These are phyloP conservation scores for Teunomyces barrocoloradensis DNA, from an alignment of 805 yeast species.

Conservation along the genomic window DNA sequence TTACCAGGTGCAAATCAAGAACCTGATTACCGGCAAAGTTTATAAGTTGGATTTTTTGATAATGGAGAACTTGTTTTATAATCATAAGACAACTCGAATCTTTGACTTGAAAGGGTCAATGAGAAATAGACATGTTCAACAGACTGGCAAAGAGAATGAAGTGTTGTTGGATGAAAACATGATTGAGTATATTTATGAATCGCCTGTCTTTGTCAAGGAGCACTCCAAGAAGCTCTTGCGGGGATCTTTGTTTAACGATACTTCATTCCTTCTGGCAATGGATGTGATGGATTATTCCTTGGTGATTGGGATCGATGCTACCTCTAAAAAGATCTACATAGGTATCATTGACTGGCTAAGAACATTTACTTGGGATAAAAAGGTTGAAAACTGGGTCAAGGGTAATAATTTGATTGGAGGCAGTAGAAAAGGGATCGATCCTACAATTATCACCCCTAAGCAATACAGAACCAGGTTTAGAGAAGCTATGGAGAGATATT, in stretches of 20 bases:
- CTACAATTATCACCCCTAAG: constrained; percentile 95
- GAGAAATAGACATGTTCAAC: constrained; percentile 95
- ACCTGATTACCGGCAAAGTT: constrained; percentile 69
- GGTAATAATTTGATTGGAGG: constrained; percentile 81
- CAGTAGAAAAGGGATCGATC: constrained; percentile 80
- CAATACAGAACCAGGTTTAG: constrained; percentile 92
- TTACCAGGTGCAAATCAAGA: constrained; percentile 87
- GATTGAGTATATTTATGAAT: constrained; percentile 96
- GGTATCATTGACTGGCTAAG: constrained; percentile 94
- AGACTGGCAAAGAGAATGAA: constrained; percentile 93
- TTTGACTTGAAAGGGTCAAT: constrained; percentile 97
- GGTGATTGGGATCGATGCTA: constrained; percentile 84
- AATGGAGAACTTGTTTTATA: constrained; percentile 93
- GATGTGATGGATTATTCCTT: constrained; percentile 98
- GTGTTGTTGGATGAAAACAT: constrained; percentile 94
- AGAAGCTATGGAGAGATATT: constrained; percentile 96
- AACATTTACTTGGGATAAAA: constrained; percentile 98
- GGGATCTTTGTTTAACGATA: constrained; percentile 93
- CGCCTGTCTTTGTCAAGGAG: constrained; percentile 91
- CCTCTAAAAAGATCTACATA: constrained; percentile 68
- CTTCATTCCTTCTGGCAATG: constrained; percentile 90
- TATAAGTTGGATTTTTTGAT: constrained; percentile 87
- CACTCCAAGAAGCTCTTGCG: constrained; percentile 82
- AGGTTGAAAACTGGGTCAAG: constrained; percentile 97
- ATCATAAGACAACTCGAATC: constrained; percentile 74